Evolutionary conservation across 179 eudicot species (phyloP).

Genomic region (Silene vulgaris): DNA sequence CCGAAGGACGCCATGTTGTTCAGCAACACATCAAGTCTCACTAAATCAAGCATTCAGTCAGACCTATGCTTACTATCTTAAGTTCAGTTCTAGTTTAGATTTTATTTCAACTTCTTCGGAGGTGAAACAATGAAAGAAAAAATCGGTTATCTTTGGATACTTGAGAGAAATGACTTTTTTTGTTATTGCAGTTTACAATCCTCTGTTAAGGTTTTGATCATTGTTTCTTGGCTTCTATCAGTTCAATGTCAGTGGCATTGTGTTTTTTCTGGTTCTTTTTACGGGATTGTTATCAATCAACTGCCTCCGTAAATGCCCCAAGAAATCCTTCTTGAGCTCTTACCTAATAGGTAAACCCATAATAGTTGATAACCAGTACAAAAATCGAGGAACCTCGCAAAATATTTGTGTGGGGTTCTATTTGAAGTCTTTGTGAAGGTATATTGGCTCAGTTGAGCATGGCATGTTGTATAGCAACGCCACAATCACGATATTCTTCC

Average conservation of each 20-base stretch:
- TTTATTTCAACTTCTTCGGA: background rate
- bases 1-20: constrained; percentile 36
- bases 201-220: background rate
- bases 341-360: background rate
- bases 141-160: background rate
- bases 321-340: background rate
- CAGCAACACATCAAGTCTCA: constrained; percentile 43
- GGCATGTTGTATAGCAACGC: too few species aligned
- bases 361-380: background rate
- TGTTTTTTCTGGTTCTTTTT: too few species aligned
- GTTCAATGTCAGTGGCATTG: background rate
- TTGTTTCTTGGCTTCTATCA: background rate
- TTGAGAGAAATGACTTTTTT: background rate
- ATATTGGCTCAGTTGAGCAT: too few species aligned
- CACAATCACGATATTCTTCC: too few species aligned
- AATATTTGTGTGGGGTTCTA: too few species aligned
- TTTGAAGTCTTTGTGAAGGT: too few species aligned
- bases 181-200: background rate
- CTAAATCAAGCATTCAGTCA: constrained; percentile 12
- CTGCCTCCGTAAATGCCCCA: too few species aligned
- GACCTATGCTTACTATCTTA: constrained; percentile 6
- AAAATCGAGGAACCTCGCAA: background rate
- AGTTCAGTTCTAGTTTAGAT: background rate
- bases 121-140: background rate
- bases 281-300: too few species aligned